These are phyloP conservation scores for Phoenix dactylifera DNA, from an alignment of 176 grass and related monocot genomes.

Conservation along the genomic window DNA sequence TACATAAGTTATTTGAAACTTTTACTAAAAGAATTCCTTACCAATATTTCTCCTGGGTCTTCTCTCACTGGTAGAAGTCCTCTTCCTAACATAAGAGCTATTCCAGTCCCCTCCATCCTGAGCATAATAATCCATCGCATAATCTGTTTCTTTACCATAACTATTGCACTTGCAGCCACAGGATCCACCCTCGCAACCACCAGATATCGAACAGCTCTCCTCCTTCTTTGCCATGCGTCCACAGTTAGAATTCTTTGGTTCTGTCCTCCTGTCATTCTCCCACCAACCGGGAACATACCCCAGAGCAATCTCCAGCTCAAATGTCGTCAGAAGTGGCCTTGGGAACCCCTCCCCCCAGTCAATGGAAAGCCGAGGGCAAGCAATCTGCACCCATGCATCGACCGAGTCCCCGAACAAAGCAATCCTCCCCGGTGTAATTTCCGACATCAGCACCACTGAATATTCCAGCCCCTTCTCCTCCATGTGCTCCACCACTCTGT, in stretches of 20 bases:
- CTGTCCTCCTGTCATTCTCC: slow-evolving; percentile 42
- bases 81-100: slow-evolving; percentile 83
- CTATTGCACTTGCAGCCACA: slow-evolving; percentile 11
- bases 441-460: slow-evolving; percentile 83
- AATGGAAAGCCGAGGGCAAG: slow-evolving; percentile 77
- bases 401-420: slow-evolving; percentile 66
- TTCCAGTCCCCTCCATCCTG: slow-evolving; percentile 97
- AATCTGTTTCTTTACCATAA: slow-evolving; percentile 40
- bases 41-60: slow-evolving; percentile 29
- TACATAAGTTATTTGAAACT: neutral
- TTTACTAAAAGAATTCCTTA: slow-evolving; percentile 18
- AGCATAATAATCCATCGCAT: slow-evolving; percentile 93
- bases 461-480: slow-evolving; percentile 80
- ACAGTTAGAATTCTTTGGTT: neutral
- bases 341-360: slow-evolving; percentile 95
- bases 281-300: slow-evolving; percentile 89
- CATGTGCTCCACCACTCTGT: slow-evolving; percentile 73
- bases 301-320: slow-evolving; percentile 80
- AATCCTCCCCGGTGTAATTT: slow-evolving; percentile 70
- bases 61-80: slow-evolving; percentile 31
- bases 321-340: slow-evolving; percentile 75
- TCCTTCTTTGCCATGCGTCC: neutral
- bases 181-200: slow-evolving; percentile 17
- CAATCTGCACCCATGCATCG: slow-evolving; percentile 96
- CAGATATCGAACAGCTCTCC: slow-evolving; percentile 24